Percentiles rank a stretch among this genome's conserved stretches.
These are phyloP conservation scores for Elaeis oleifera DNA, from an alignment of 202 grass and related monocot species.

Conservation along the genomic window DNA sequence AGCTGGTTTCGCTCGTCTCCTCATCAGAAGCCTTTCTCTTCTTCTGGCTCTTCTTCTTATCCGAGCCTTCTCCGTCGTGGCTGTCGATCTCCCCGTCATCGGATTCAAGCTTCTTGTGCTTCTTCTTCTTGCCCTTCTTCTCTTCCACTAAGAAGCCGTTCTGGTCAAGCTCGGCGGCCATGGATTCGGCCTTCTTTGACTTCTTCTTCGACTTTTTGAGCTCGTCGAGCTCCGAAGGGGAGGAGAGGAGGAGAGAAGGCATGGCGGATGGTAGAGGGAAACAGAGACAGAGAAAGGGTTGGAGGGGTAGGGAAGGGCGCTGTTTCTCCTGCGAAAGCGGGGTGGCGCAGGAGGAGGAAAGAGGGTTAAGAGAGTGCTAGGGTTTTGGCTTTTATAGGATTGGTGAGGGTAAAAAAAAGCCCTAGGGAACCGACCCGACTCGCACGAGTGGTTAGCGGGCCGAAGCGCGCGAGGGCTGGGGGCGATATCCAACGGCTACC, in stretches of 20 bases:
- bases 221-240: constrained; percentile 36
- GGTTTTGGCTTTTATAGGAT: constrained; percentile 34
- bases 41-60: constrained; percentile 51
- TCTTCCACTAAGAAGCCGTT: not conserved
- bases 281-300: not conserved
- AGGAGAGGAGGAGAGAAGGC: constrained; percentile 43
- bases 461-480: too few species aligned
- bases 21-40: constrained; percentile 42
- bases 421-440: constrained; percentile 25
- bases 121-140: constrained; percentile 13
- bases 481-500: too few species aligned
- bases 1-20: constrained; percentile 47
- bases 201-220: constrained; percentile 65
- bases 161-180: not conserved
- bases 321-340: constrained; percentile 28
- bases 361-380: constrained; percentile 18
- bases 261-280: not conserved
- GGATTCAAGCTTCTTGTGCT: not conserved
- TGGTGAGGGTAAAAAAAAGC: constrained; percentile 22
- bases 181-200: constrained; percentile 45
- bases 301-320: constrained; percentile 16
- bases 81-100: not conserved
- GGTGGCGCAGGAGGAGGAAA: constrained; percentile 34
- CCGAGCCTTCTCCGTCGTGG: constrained; percentile 7
- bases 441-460: not conserved